A percentile compares a stretch with the other conserved stretches of the same genome.
Conservation (phyloP, 371 early-diverging fungal species). For the Neoconidiobolus thromboides region DNA sequence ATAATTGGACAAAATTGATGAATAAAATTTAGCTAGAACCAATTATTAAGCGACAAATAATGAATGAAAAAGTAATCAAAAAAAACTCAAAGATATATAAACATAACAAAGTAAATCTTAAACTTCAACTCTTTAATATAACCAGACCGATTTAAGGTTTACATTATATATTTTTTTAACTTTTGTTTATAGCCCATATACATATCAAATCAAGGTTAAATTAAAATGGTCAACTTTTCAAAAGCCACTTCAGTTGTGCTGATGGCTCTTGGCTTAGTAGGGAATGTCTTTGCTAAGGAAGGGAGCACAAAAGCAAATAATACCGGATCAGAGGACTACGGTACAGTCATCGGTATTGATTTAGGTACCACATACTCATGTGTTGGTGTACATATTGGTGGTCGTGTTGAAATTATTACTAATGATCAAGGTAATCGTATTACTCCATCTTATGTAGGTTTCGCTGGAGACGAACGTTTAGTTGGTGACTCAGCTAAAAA, state of each 20-base stretch:
- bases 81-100: too few relatives aligned
- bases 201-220: too few relatives aligned
- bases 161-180: too few relatives aligned
- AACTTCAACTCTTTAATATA: too few relatives aligned
- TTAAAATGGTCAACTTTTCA: too few relatives aligned
- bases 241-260: not conserved
- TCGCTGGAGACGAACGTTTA: conserved; percentile 62
- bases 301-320: not conserved
- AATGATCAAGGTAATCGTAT: conserved; percentile 68
- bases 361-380: conserved; percentile 99
- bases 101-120: too few relatives aligned
- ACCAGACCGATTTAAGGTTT: too few relatives aligned
- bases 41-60: too few relatives aligned
- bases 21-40: too few relatives aligned
- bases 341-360: conserved; percentile 65
- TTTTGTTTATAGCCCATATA: too few relatives aligned
- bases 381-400: conserved; percentile 94
- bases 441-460: conserved; percentile 78
- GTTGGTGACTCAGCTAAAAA: conserved; percentile 83
- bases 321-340: not conserved
- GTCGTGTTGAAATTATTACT: conserved; percentile 83
- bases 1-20: too few relatives aligned
- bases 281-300: not conserved
- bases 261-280: not conserved
- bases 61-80: too few relatives aligned